Percentiles rank a stretch among this genome's conserved stretches.
These are phyloP conservation scores for Botryosphaeria dothidea DNA, from an alignment of 2,329 filamentous ascomycete genomes.

Conservation along the genomic window DNA sequence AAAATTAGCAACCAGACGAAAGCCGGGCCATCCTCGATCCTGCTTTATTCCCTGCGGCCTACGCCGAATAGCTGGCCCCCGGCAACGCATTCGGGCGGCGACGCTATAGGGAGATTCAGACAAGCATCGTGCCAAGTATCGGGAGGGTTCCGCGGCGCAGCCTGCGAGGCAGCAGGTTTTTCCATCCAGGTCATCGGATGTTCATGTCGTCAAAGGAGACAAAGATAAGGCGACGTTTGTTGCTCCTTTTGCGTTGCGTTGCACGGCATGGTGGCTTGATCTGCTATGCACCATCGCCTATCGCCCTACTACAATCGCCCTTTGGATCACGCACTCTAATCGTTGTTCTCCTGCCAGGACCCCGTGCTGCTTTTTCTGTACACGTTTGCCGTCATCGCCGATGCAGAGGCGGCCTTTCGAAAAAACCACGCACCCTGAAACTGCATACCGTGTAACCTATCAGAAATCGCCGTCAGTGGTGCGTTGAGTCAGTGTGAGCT, in stretches of 20 bases:
- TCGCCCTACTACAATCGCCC: neutral
- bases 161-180: neutral
- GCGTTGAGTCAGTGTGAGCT: neutral
- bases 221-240: neutral
- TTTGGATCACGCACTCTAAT: neutral
- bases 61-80: neutral
- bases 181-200: neutral
- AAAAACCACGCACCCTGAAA: neutral
- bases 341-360: neutral
- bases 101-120: neutral
- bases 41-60: neutral
- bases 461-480: neutral
- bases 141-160: neutral
- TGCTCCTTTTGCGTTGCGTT: neutral
- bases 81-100: neutral
- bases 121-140: constrained; percentile 10
- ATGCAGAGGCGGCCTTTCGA: neutral
- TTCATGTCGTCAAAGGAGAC: neutral
- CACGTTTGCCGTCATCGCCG: neutral
- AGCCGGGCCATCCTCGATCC: neutral
- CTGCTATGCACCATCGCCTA: neutral
- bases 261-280: constrained; percentile 6
- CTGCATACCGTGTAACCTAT: neutral
- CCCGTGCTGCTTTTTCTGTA: neutral
- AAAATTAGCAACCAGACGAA: neutral